Evolutionary conservation across 345 rosid species (phyloP).

Genomic region (Boechera retrofracta): DNA sequence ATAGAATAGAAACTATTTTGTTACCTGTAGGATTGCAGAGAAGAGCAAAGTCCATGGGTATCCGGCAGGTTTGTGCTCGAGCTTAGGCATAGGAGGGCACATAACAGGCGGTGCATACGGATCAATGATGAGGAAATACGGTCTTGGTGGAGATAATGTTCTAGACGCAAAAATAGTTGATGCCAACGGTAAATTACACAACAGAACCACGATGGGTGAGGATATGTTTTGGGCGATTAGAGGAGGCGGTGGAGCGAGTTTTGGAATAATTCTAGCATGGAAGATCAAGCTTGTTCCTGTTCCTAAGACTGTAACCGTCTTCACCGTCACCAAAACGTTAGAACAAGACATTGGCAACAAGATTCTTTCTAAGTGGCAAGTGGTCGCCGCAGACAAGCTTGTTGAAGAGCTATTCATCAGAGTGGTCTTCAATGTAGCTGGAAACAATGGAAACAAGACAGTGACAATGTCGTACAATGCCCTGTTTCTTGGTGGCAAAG

Average conservation of each 20-base stretch:
- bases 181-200: conserved; percentile 55
- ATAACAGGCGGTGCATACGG: conserved; percentile 75
- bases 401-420: conserved; percentile 59
- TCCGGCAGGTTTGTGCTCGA: conserved; percentile 67
- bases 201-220: conserved; percentile 64
- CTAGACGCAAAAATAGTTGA: conserved; percentile 68
- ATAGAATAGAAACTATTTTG: conserved; percentile 4
- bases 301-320: conserved; percentile 62
- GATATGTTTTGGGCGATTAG: conserved; percentile 76
- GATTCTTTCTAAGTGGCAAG: conserved; percentile 59
- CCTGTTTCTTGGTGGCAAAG: conserved; percentile 50
- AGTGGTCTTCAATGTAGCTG: conserved; percentile 45
- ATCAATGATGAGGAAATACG: conserved; percentile 73
- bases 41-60: conserved; percentile 63
- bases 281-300: conserved; percentile 67
- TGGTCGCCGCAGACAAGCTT: conserved; percentile 44
- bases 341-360: conserved; percentile 52
- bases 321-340: conserved; percentile 55
- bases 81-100: conserved; percentile 68
- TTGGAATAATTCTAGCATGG: conserved; percentile 65
- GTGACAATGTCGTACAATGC: conserved; percentile 46
- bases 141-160: conserved; percentile 78
- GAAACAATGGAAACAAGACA: conserved; percentile 34
- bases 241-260: conserved; percentile 77
- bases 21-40: conserved; percentile 54